These are phyloP conservation scores for Fusarium circinatum DNA, from an alignment of 2,329 filamentous ascomycete genomes.

Conservation along the genomic window DNA sequence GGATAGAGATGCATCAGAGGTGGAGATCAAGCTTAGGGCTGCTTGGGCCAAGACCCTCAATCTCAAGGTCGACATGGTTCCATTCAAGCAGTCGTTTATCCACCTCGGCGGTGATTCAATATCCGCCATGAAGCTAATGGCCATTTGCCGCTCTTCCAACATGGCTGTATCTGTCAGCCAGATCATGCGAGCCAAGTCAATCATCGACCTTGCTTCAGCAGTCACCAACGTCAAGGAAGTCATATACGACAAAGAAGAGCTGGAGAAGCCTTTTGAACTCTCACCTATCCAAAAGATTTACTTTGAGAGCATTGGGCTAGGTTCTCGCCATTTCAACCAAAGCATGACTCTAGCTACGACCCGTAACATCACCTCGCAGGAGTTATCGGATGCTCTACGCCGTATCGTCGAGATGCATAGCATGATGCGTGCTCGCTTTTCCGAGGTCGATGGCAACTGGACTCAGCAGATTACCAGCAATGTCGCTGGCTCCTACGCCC, in stretches of 20 bases:
- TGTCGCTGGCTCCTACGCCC: not conserved
- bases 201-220: slow-evolving; percentile 29
- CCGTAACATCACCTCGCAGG: not conserved
- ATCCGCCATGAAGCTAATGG: slow-evolving; percentile 38
- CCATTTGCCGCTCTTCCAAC: slow-evolving; percentile 21
- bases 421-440: slow-evolving; percentile 36
- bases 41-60: slow-evolving; percentile 25
- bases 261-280: not conserved
- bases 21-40: slow-evolving; percentile 16
- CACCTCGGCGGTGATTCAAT: slow-evolving; percentile 37
- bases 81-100: slow-evolving; percentile 31
- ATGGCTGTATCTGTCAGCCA: slow-evolving; percentile 30
- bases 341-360: slow-evolving; percentile 22
- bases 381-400: slow-evolving; percentile 7
- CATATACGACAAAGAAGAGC: not conserved
- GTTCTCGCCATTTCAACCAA: slow-evolving; percentile 33
- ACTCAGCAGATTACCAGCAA: slow-evolving; percentile 19
- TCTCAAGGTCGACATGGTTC: not conserved
- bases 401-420: slow-evolving; percentile 20
- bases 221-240: not conserved
- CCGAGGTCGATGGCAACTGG: not conserved
- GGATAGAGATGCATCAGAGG: slow-evolving; percentile 9
- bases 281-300: slow-evolving; percentile 31
- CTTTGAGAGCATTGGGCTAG: slow-evolving; percentile 3
- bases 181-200: slow-evolving; percentile 37